Evolutionary conservation across 208 protist genomes (phyloP), one percentile per base, ranked within the genome.

Genomic region (Acanthamoeba triangularis): DNA sequence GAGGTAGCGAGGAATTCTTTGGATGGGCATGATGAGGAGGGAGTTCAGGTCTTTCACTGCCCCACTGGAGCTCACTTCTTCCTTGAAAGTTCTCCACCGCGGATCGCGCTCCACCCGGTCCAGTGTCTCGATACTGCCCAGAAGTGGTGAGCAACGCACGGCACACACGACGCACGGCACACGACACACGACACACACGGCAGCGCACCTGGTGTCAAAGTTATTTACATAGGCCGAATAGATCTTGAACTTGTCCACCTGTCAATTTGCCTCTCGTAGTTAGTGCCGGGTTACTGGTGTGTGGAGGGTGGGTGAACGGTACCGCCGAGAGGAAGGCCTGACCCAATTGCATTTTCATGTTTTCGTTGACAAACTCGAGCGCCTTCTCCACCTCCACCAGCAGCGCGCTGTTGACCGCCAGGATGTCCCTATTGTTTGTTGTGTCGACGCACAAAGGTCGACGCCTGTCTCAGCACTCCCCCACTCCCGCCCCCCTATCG

Each of bases 201-300:
- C 5, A 25, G 67, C 25, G 67, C 25, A 74, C 67, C 67, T 74
- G 28, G 72, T 80, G 72, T 80, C 72, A 14, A 49, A 80, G 41
- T 80, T 80, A 80, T 80, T 80, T 80, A 80, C 72, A 52, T 80
- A 80, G 33, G 72, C 72, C 41, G 72, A 80, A n/a, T 80, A 80
- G 6, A 80, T 80, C 33, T 80, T 80, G 72, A 80, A 80, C 23
- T 47, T 80, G 30, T 80, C 72, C 72, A 80, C 67, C 67, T 76
- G 35, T 14, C 11, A 49, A 49, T 11, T n/a, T n/a, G 1, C 3
- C 1, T 49, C 44, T 47, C 44, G 44, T 1, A 13, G 44, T 49
- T 6, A 49, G 44, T 49, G 44, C 44, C 61, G n/a, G n/a, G 63
- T 7, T 28, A 69, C n/a, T 25, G 0, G n/a, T 20, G 63, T 69